These are phyloP conservation scores for Citropsis articulata DNA, from an alignment of 345 rosid species.

Conservation along the genomic window DNA sequence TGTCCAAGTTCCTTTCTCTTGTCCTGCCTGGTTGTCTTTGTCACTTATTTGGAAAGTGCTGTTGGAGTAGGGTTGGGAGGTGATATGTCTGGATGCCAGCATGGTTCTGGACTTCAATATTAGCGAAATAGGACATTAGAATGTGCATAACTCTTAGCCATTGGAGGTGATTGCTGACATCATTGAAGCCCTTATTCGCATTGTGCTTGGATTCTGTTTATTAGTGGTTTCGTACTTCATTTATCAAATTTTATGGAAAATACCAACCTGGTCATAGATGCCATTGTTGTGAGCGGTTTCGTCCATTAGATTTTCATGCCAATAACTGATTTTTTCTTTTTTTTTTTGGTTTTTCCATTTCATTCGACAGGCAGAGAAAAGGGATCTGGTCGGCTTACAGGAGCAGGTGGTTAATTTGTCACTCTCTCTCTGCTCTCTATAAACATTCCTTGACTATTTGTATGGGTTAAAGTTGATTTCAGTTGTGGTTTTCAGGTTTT, in stretches of 20 bases:
- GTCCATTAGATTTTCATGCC: background rate
- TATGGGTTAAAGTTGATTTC: constrained; percentile 13
- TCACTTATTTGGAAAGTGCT: background rate
- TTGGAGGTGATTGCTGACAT: background rate
- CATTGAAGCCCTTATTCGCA: background rate
- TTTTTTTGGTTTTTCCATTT: background rate
- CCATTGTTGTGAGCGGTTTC: background rate
- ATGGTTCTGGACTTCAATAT: background rate
- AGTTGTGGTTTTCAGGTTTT: constrained; percentile 45
- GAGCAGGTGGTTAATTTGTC: constrained; percentile 54
- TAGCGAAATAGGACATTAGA: background rate
- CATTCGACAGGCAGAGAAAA: constrained; percentile 31
- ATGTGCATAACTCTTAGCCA: background rate
- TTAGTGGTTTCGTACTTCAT: background rate
- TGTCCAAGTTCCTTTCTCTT: background rate
- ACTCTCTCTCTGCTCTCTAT: background rate
- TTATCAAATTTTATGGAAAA: background rate
- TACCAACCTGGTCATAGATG: background rate
- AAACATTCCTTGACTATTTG: background rate
- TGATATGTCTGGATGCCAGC: background rate
- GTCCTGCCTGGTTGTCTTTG: background rate
- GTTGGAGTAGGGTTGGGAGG: background rate
- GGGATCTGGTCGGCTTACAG: constrained; percentile 33
- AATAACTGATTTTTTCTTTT: constrained; percentile 2
- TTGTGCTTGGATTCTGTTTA: background rate